These are phyloP conservation scores for Lipomyces sp. DNA, from an alignment of 805 yeast genomes.

Conservation along the genomic window DNA sequence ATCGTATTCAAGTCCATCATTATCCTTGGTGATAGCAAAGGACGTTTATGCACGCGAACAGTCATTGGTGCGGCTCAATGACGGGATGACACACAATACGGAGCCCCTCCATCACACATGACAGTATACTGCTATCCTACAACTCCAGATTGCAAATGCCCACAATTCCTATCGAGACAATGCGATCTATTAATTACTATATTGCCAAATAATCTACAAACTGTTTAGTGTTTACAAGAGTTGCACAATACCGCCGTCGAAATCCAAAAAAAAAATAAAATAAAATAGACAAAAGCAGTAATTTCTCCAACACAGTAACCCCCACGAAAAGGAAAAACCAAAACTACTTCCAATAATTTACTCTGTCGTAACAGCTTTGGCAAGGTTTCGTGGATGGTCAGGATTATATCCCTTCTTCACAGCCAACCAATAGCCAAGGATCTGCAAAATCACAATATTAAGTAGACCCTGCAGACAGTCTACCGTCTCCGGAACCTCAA, in stretches of 20 bases:
- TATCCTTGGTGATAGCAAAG: neutral
- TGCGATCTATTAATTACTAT: too few relatives aligned
- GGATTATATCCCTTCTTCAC: conserved; percentile 94
- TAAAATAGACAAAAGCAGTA: too few relatives aligned
- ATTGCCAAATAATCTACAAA: too few relatives aligned
- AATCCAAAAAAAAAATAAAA: too few relatives aligned
- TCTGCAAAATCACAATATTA: conserved; percentile 91
- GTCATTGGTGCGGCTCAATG: neutral
- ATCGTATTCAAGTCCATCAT: neutral
- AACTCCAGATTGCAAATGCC: too few relatives aligned
- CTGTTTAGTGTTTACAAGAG: too few relatives aligned
- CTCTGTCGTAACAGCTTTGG: conserved; percentile 97
- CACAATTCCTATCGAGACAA: too few relatives aligned
- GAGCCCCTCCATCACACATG: too few relatives aligned
- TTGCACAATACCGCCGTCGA: too few relatives aligned
- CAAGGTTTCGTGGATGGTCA: conserved; percentile 98
- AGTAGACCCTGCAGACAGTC: conserved; percentile 97
- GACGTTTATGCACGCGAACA: neutral
- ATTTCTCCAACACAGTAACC: too few relatives aligned
- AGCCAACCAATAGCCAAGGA: conserved; percentile 97
- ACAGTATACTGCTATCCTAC: too few relatives aligned
- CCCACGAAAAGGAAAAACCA: neutral
- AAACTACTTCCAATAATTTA: conserved; percentile 45
- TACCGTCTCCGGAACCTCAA: conserved; percentile 93
- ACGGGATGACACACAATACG: too few relatives aligned